phyloP scores from a whole-genome alignment of 179 eudicot species.

The Amaranthus tricolor region DNA sequence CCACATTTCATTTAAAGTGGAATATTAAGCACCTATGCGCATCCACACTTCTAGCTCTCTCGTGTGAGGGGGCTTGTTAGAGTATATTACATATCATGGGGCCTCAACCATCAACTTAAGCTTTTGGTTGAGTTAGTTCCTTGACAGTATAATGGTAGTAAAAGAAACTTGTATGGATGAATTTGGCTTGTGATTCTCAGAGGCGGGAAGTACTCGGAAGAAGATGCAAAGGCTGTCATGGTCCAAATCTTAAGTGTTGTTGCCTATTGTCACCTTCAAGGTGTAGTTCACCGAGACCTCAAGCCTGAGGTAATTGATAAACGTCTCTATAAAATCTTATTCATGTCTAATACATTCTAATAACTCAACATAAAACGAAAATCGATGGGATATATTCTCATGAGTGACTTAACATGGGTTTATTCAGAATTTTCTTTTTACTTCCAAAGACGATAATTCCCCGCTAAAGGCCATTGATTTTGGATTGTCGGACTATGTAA shows the following conservation, averaged over 20 bases:
- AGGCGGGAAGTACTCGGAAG: slow-evolving; percentile 93
- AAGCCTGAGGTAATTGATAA: slow-evolving; percentile 71
- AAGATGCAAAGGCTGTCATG: slow-evolving; percentile 83
- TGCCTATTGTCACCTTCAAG: slow-evolving; percentile 91
- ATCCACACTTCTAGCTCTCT: no score
- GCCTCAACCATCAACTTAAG: no score
- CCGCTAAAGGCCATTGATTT: slow-evolving; percentile 80
- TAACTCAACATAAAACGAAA: no score
- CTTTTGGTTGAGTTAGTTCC: no score
- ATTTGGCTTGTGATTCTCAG: slow-evolving; percentile 35
- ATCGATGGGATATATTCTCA: no score
- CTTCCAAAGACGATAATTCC: slow-evolving; percentile 63
- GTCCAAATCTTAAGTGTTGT: slow-evolving; percentile 77
- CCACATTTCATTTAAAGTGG: no score
- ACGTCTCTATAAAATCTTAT: no score
- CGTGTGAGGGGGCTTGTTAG: no score
- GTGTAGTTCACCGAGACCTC: slow-evolving; percentile 89
- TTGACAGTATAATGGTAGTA: not conserved
- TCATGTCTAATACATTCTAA: no score
- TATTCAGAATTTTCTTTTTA: slow-evolving; percentile 70
- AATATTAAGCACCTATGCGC: no score
- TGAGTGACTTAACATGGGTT: not conserved
- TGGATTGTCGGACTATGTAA: slow-evolving; percentile 82
- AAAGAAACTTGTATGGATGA: not conserved
- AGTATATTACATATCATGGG: no score